A percentile compares a stretch with the other conserved stretches of the same genome.
Evolutionary conservation across 306 rosid genomes (phyloP).

Genomic region (Cyamopsis tetragonoloba): DNA sequence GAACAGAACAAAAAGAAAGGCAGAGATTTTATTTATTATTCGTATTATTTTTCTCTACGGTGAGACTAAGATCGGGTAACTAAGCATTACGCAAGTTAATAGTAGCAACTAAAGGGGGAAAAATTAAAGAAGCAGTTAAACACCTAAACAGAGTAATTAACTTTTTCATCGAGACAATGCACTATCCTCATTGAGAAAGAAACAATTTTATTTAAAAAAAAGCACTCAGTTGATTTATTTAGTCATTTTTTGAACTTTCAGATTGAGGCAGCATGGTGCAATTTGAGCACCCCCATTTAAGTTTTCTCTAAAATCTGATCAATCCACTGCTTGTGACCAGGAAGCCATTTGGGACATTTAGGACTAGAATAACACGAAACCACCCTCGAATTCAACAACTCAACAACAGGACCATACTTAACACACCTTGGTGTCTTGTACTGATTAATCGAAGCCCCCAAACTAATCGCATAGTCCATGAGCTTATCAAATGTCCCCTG

Average conservation of each 20-base stretch:
- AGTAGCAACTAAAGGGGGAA: background rate
- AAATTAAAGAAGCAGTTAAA: conserved; percentile 5
- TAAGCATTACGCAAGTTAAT: conserved; percentile 12
- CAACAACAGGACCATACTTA: conserved; percentile 71
- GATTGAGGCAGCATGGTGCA: too few relatives aligned
- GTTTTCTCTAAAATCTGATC: conserved; percentile 43
- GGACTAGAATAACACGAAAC: conserved; percentile 59
- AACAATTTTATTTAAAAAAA: too few relatives aligned
- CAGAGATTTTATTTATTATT: too few relatives aligned
- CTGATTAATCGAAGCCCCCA: conserved; percentile 88
- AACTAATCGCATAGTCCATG: conserved; percentile 85
- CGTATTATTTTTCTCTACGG: too few relatives aligned
- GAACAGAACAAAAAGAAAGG: background rate
- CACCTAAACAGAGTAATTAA: conserved; percentile 32
- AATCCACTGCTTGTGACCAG: conserved; percentile 73
- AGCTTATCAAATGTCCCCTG: conserved; percentile 82
- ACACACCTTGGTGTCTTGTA: conserved; percentile 94
- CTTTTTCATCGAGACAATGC: conserved; percentile 25
- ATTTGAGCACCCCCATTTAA: too few relatives aligned
- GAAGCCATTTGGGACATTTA: conserved; percentile 83
- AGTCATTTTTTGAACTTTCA: too few relatives aligned
- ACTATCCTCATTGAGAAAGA: too few relatives aligned
- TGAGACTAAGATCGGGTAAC: conserved; percentile 24
- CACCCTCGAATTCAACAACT: conserved; percentile 71
- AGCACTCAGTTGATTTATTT: too few relatives aligned